Base-by-base conservation (phyloP, 2,329 filamentous ascomycete species). In the Botrytis tulipae region DNA sequence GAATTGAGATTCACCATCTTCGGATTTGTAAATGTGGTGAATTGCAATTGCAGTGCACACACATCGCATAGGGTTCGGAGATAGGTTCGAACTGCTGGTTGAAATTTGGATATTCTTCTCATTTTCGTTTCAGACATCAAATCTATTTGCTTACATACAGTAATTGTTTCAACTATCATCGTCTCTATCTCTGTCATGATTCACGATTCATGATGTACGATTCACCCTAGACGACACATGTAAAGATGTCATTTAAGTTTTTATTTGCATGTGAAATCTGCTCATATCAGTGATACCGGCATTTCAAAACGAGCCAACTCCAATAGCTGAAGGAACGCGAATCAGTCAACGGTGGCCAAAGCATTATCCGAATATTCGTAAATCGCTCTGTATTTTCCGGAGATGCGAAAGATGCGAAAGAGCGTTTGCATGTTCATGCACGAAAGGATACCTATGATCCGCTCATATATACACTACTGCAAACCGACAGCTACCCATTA, bases 401-500 rank as follows among this genome's bases (percentile, higher is more conserved):
- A 63, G 25, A 63, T 63, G 25, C 37, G 25, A 42, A n/a, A 63
- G 25, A 63, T 63, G 25, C 37, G 25, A 42, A n/a, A 57, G n/a
- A 57, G 37, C 20, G 66, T 68, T 42, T 57, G 51, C 48, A 68
- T 57, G 48, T 68, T 68, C 48, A 68, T 68, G 66, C 66, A 57
- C 48, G 48, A 57, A 57, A 57, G 66, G 29, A 68, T 57, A 69
- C 48, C 48, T 69, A 69, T 37, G 35, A 42, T 37, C 48, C 48
- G 48, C 66, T 12, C 18, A 57, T 40, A 35, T 18, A 35, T 2
- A 57, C 44, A 57, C 48, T 68, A 57, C 65, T 68, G 65, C 65
- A 68, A 68, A 4, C 16, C n/a, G 29, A 57, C 51, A 32, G n/a
- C 51, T n/a, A 57, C n/a, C 37, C 35, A 57, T 66, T 48, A 22